These are phyloP conservation scores for Epipyxis sp. DNA, from an alignment of 108 stramenopile species.

Conservation along the genomic window DNA sequence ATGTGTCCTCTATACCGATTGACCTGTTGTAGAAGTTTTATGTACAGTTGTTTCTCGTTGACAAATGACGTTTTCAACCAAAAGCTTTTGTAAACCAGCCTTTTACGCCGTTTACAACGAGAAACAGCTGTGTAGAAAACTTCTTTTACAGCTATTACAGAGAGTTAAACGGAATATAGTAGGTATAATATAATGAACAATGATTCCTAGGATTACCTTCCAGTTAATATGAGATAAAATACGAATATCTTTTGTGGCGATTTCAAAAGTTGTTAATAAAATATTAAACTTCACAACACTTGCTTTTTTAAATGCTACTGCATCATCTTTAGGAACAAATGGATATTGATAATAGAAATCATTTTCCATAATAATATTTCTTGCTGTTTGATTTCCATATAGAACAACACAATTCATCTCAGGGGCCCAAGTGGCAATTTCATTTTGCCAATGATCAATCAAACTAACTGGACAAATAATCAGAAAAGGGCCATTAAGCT, in stretches of 20 bases:
- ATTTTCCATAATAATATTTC: conserved; percentile 73
- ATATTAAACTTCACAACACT: conserved; percentile 83
- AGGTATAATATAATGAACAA: no score
- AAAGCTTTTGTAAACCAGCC: no score
- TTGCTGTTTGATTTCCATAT: conserved; percentile 80
- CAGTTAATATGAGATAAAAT: conserved; percentile 72
- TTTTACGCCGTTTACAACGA: no score
- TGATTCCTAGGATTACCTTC: conserved; percentile 28
- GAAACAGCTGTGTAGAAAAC: no score
- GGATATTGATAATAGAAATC: conserved; percentile 77
- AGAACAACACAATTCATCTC: conserved; percentile 87
- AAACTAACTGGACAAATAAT: conserved; percentile 82
- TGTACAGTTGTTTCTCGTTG: no score
- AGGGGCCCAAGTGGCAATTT: conserved; percentile 83
- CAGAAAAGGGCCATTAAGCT: conserved; percentile 77
- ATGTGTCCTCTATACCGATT: no score
- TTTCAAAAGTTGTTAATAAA: conserved; percentile 92
- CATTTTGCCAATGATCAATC: conserved; percentile 85
- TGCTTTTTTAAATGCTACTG: conserved; percentile 40
- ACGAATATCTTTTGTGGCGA: conserved; percentile 70
- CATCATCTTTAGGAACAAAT: conserved; percentile 36
- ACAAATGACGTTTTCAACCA: no score
- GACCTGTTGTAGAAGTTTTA: no score
- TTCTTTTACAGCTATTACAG: no score
- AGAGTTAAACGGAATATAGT: no score